These are phyloP conservation scores for Penicillium sp. DNA, from an alignment of 2,329 filamentous ascomycete genomes.

Conservation along the genomic window DNA sequence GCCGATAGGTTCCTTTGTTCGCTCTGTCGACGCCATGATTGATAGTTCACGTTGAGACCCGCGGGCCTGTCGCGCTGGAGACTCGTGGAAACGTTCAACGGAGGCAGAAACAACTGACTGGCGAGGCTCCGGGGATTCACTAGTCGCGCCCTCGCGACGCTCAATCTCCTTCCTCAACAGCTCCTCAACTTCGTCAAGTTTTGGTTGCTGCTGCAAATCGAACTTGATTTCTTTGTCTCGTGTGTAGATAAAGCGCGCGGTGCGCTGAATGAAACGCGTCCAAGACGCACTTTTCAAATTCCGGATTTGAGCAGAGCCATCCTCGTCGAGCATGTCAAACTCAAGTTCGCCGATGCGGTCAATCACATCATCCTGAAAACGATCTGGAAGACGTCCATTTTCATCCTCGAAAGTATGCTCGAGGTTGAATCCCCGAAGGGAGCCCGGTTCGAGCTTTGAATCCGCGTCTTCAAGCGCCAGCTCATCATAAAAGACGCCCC, in stretches of 20 bases:
- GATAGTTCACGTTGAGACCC: not conserved
- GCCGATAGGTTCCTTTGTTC: not conserved
- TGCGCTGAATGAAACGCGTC: conserved; percentile 44
- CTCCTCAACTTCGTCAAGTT: conserved; percentile 31
- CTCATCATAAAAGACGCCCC: conserved; percentile 40
- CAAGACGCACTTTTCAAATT: conserved; percentile 48
- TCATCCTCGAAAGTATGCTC: conserved; percentile 34
- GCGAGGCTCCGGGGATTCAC: not conserved
- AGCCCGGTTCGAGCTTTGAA: conserved; percentile 3
- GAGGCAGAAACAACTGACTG: not conserved
- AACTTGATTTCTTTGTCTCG: conserved; percentile 45
- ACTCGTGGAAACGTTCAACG: not conserved
- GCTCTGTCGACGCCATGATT: not conserved
- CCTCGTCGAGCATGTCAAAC: conserved; percentile 37
- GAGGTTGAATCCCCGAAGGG: conserved; percentile 29
- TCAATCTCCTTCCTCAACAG: not conserved
- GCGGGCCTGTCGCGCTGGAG: not conserved
- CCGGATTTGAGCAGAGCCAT: conserved; percentile 41
- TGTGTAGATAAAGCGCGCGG: conserved; percentile 46
- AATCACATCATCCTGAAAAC: conserved; percentile 33
- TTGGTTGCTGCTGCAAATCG: conserved; percentile 42
- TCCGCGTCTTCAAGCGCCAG: conserved; percentile 16
- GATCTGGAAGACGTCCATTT: conserved; percentile 36
- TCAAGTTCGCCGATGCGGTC: conserved; percentile 40
- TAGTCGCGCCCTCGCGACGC: not conserved